phyloP scores from a whole-genome alignment of 352 stramenopile genomes.

The Phytophthora uliginosa region DNA sequence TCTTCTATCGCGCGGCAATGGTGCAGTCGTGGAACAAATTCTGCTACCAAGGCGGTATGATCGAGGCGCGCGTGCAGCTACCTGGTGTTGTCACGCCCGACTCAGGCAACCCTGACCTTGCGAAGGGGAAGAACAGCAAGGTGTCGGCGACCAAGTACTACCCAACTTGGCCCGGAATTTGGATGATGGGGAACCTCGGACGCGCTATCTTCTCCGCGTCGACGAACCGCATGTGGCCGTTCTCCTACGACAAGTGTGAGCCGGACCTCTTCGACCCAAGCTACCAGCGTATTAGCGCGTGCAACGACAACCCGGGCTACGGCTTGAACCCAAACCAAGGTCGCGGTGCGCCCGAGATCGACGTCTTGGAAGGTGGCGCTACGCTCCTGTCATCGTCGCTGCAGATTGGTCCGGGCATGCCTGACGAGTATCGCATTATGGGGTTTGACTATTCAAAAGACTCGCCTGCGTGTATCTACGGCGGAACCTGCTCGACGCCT shows the following conservation, averaged over 20 bases:
- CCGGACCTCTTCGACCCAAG: conserved; percentile 49
- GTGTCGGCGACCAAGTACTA: conserved; percentile 72
- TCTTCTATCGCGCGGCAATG: conserved; percentile 83
- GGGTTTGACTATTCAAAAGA: conserved; percentile 34
- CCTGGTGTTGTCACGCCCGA: conserved; percentile 72
- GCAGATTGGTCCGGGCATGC: conserved; percentile 88
- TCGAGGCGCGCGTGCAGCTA: conserved; percentile 92
- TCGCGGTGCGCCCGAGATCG: conserved; percentile 95
- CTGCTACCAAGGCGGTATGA: conserved; percentile 95
- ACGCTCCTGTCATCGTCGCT: conserved; percentile 89
- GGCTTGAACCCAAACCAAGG: conserved; percentile 88
- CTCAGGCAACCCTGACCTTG: conserved; percentile 54
- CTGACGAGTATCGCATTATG: conserved; percentile 65
- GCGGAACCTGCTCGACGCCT: conserved; percentile 40
- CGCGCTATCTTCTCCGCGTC: conserved; percentile 96
- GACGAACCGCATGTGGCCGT: conserved; percentile 97
- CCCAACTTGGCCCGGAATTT: conserved; percentile 96
- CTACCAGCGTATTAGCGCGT: conserved; percentile 89
- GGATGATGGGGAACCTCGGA: conserved; percentile 97
- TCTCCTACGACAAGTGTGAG: conserved; percentile 95
- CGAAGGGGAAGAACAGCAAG: conserved; percentile 57
- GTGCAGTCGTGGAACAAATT: conserved; percentile 97
- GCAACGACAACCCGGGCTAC: conserved; percentile 91
- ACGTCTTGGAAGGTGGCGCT: conserved; percentile 92
- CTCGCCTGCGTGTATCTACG: conserved; percentile 48